Evolutionary conservation across 2,329 filamentous ascomycete genomes (phyloP), one percentile per base, ranked within the genome.

Genomic region (Fusarium sp.): DNA sequence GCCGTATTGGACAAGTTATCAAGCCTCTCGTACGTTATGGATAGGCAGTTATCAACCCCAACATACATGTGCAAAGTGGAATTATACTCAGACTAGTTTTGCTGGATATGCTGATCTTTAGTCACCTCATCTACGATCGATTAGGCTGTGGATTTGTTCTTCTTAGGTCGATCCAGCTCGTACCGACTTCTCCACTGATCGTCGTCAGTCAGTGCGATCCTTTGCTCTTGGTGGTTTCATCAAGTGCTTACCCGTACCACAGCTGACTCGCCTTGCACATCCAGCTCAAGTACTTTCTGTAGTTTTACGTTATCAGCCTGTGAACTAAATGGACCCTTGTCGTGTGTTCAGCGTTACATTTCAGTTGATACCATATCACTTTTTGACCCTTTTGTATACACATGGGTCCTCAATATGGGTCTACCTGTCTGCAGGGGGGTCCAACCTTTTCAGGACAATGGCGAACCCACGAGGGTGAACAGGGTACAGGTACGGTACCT

Each of bases 121-220:
- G 55, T 68, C 59, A 62, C 71, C 63, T 66, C 62, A 66, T 67
- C 12, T n/a, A 51, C 48, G 62, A 66, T 66, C 62, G 62, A 62
- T 68, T 56, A 41, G 57, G 47, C 63, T 27, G 64, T 69, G 48
- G 52, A 49, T 55, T 66, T 52, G 5, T 27, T 38, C 25, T 43
- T 22, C 7, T 62, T 41, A 55, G 47, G 25, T 34, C 30, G 48
- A 66, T 66, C 34, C 38, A 65, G 11, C 41, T 60, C 24, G 38
- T 25, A 34, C 55, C n/a, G 29, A 46, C 48, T 25, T 62, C 63
- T 32, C 63, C 63, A 66, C 62, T 66, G 63, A 67, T 66, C 62
- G 48, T 62, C 63, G 45, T 62, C 44, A 54, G 47, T 24, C 48
- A 45, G 43, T 45, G 61, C 49, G 38, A 46, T 53, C 41, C 53